Conservation (phyloP, 345 rosid genomes). For the Rhizophora mangle region DNA sequence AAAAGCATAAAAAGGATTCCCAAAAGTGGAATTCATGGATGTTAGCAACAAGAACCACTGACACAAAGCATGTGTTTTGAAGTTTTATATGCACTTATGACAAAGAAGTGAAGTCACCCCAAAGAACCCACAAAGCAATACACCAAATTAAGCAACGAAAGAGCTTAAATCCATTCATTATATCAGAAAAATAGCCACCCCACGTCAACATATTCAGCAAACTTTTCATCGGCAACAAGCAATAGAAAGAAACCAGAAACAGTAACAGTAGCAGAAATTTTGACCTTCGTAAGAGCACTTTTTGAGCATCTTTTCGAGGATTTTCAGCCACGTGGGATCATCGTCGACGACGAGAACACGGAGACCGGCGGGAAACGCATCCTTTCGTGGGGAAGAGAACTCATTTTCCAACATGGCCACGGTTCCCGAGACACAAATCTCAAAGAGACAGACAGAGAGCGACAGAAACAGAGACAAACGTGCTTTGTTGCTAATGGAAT, state of each 20-base stretch:
- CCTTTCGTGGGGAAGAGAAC: slow-evolving; percentile 59
- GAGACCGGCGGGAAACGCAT: slow-evolving; percentile 73
- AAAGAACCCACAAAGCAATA: background rate
- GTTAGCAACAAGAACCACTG: background rate
- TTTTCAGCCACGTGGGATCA: slow-evolving; percentile 92
- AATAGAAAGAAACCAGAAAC: slow-evolving; percentile 2
- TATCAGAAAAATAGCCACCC: background rate
- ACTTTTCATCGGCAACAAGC: background rate
- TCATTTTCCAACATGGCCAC: slow-evolving; percentile 52
- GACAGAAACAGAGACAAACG: background rate
- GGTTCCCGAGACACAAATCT: background rate
- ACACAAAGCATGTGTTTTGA: slow-evolving; percentile 5
- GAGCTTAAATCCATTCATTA: background rate
- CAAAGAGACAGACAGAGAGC: background rate
- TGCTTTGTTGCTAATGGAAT: too few species aligned
- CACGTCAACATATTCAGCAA: background rate
- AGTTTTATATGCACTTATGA: background rate
- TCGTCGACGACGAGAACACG: slow-evolving; percentile 97
- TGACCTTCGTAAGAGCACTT: slow-evolving; percentile 90
- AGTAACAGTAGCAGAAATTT: background rate
- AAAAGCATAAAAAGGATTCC: background rate
- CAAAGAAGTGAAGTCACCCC: background rate
- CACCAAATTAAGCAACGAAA: background rate
- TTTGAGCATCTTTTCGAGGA: slow-evolving; percentile 97
- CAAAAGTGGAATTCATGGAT: background rate